Evolutionary conservation across 495 filamentous ascomycete species (phyloP), one percentile per base, ranked within the genome.

Genomic region (Hyaloscypha finlandica): DNA sequence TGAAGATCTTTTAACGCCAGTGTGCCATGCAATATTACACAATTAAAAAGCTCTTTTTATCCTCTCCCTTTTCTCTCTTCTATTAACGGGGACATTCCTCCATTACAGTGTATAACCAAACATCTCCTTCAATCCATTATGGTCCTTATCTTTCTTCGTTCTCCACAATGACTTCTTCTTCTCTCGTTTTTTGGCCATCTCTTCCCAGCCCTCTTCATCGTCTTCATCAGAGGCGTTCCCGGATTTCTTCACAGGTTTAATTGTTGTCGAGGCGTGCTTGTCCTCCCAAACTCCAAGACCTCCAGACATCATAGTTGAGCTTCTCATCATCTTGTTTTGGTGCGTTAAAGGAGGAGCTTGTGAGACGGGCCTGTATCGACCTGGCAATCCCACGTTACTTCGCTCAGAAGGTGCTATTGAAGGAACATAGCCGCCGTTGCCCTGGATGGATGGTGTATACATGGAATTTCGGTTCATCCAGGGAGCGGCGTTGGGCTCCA

Each of bases 361-460:
- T 33, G 92, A 94, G 0, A 99, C 93, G 0, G 96, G 94, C 16
- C 96, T 88, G 77, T 99, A 99, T n/a, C 95, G 88, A 42, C 92
- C 88, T 30, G 94, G 91, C 58, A 94, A 80, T 3, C 95, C 96
- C 64, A 97, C 83, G 75, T 93, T 98, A 78, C 92, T 97, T 59
- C 95, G 89, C 78, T 99, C 95, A 1, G 91, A 96, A 5, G 95
- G 96, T 5, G 95, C 94, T 64, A 98, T 94, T 4, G 89, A 84
- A 63, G 84, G 77, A 67, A 84, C 74, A 80, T 87, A 85, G 8
- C 82, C 81, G 19, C 63, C 68, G 2, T 67, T 56, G 33, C 16
- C 59, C 11, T 78, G 77, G 31, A 84, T 78, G 32, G 83, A 84
- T 19, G 81, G 80, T 12, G 80, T 77, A 68, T 78, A 84, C n/a